These are phyloP conservation scores for Leishmania major DNA, from an alignment of 208 protist genomes.

Conservation along the genomic window DNA sequence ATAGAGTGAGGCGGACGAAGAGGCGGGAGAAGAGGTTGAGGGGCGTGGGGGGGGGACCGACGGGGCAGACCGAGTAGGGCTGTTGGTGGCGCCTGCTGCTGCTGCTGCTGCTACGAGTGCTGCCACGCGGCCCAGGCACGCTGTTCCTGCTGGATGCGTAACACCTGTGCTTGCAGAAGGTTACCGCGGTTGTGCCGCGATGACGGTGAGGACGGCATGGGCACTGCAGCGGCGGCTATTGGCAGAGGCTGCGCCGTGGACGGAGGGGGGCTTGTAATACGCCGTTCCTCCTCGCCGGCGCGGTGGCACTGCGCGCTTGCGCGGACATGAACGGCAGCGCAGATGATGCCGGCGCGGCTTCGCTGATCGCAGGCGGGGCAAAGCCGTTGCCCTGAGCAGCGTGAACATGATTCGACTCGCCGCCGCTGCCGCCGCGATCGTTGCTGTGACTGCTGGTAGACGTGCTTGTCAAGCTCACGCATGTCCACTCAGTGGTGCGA, in stretches of 20 bases:
- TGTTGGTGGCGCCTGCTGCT: background rate
- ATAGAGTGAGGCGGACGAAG: background rate
- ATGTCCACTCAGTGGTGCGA: constrained; percentile 2
- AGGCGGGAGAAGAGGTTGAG: background rate
- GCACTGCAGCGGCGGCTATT: background rate
- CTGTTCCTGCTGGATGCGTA: constrained; percentile 10
- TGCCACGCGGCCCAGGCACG: background rate
- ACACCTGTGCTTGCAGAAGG: constrained; percentile 6
- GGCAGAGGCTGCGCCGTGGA: background rate
- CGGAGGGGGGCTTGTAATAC: background rate
- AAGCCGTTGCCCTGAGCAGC: background rate
- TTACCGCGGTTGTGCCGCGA: background rate
- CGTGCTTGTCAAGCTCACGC: constrained; percentile 25
- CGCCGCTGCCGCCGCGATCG: background rate
- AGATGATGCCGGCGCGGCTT: constrained; percentile 2
- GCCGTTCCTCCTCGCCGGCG: background rate
- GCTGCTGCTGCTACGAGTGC: background rate
- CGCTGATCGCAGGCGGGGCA: background rate
- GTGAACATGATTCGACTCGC: background rate
- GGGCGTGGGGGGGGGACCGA: background rate
- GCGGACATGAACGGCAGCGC: constrained; percentile 4
- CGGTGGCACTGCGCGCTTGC: no score
- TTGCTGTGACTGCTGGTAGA: constrained; percentile 23
- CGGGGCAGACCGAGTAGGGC: background rate
- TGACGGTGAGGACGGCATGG: background rate